Evolutionary conservation across 148 eudicot genomes (phyloP), one percentile per base, ranked within the genome.

Genomic region (Vaccinium vitisidaea): DNA sequence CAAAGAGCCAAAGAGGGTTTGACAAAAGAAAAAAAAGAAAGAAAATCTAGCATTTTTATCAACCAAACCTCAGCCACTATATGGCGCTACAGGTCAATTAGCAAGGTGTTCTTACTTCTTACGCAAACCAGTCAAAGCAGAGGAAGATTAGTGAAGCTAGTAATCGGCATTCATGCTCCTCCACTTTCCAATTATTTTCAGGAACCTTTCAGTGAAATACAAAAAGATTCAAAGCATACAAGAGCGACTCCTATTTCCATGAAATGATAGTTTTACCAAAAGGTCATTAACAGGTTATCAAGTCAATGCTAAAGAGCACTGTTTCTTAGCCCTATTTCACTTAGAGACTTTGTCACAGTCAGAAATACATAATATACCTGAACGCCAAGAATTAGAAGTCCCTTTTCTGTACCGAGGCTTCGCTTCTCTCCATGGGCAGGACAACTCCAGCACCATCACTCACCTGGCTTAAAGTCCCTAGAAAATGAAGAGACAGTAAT

Each of bases 371-470:
- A 67, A 3, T 52, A 63, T 82, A 94, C 98, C 98, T 90, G 86
- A 94, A 92, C 93, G 16, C 98, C 98, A 75, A 94, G 95, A 85
- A 94, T 93, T 7, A 95, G 94, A 85, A 94, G 96, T 63, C 95
- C 89, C 88, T 90, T 93, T 75, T 86, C 78, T 79, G 85, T 77
- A 71, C 96, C 98, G 56, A 94, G 70, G 86, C 96, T 92, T 43
- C 46, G 46, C 6, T 43, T 88, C 95, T 93, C 87, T 92, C 93
- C 98, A 92, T 92, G 82, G 93, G 94, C 23, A 94, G 92, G 46
- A 94, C 96, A 19, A 95, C 98, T 77, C 92, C 96, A 84, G 98
- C 96, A 80, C 98, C 98, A 86, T 94, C 98, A 87, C 95, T 94
- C 59, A 94, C 91, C 85, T 94, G 98, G 87, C 96, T 94, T 63